Conservation (phyloP, 768 basidiomycete genomes). For the Kwoniella sp. region DNA sequence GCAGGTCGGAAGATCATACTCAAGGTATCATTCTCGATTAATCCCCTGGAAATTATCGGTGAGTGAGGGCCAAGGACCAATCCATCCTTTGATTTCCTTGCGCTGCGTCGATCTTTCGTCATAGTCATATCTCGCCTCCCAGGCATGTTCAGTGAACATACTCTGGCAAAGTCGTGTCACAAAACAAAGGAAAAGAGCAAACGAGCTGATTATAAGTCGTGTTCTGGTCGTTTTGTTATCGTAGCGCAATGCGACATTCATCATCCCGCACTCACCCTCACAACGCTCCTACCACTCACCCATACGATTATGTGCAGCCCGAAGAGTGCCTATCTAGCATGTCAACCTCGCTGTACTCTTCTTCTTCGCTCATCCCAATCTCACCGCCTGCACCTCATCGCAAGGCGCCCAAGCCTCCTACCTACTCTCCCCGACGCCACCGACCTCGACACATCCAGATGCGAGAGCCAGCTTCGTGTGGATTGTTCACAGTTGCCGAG, state of each 20-base stretch:
- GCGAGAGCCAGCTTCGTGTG: slow-evolving; percentile 28
- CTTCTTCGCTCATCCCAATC: slow-evolving; percentile 22
- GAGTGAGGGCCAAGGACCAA: neutral
- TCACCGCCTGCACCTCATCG: slow-evolving; percentile 37
- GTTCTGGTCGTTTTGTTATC: neutral
- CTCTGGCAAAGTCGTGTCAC: neutral
- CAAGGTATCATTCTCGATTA: too few species aligned
- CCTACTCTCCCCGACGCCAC: slow-evolving; percentile 55
- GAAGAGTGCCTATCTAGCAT: neutral
- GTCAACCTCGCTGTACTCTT: slow-evolving; percentile 45
- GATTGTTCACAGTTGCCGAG: slow-evolving; percentile 30
- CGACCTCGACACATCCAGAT: slow-evolving; percentile 29
- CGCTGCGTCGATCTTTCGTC: neutral
- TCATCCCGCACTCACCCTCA: neutral
- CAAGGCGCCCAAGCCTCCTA: slow-evolving; percentile 62
- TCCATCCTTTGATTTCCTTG: neutral
- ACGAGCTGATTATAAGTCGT: neutral
- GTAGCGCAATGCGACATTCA: neutral
- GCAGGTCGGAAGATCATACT: too few species aligned
- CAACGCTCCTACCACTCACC: neutral
- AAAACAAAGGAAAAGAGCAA: neutral
- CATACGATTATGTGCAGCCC: neutral
- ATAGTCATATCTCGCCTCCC: neutral
- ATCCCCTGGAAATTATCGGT: too few species aligned
- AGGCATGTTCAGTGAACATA: neutral